Conservation (phyloP, 257 asterid species). For the Solanum dulcamara region DNA sequence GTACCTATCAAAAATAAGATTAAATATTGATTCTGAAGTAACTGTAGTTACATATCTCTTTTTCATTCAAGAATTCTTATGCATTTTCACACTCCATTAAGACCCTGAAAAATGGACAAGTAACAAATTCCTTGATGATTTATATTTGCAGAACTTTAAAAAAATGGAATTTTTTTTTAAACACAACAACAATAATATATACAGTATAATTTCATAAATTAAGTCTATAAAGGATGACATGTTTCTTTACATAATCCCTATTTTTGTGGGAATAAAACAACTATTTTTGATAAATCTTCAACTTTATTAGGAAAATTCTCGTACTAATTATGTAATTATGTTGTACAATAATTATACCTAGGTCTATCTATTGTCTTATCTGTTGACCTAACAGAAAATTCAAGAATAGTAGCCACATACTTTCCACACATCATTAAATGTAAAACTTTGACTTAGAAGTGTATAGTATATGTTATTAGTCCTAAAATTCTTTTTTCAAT, state of each 20-base stretch:
- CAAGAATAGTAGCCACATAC: neutral
- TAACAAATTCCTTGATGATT: neutral
- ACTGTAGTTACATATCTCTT: neutral
- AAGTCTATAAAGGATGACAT: neutral
- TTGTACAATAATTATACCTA: neutral
- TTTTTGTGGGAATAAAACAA: neutral
- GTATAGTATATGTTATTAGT: neutral
- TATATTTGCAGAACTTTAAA: neutral
- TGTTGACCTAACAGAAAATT: neutral
- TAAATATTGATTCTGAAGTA: neutral
- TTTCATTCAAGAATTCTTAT: neutral
- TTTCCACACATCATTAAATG: neutral
- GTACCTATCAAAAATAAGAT: neutral
- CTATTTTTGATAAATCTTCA: neutral
- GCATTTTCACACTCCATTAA: neutral
- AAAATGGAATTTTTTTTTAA: neutral
- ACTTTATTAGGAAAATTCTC: neutral
- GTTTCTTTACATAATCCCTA: neutral
- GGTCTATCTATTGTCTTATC: neutral
- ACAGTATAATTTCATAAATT: neutral
- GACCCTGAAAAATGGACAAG: neutral
- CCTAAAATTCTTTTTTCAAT: neutral
- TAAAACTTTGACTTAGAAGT: neutral
- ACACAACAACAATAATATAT: no score
- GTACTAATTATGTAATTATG: neutral